Evolutionary conservation across 306 rosid species (phyloP), one percentile per base, ranked within the genome.

Genomic region (Crotalaria pallida): DNA sequence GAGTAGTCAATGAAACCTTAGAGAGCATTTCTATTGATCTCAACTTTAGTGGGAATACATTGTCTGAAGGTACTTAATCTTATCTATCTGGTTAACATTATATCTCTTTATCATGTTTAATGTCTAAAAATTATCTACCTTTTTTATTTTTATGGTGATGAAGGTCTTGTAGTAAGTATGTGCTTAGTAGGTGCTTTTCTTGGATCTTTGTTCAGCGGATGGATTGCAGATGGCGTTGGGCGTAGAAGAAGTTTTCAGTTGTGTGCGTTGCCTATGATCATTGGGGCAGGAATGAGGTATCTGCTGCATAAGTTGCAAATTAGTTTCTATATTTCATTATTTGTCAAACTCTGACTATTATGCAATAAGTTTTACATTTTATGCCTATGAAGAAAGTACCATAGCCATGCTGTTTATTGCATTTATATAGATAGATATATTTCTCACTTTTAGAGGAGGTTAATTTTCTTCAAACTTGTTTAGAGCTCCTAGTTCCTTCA

Each of bases 161-260:
- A 70, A 91, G 96, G 97, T 82, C 92, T 91, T 48, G 97, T 88
- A 17, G 97, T 91, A 75, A 91, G 97, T 83, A 82, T 83, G 12
- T 88, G 97, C 75, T 77, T 91, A 82, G 97, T 92, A 61, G 93
- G 87, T 23, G 96, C 97, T 67, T 88, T 91, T 80, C 41, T 81
- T 79, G 97, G 97, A 72, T 91, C 92, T 56, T 53, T 88, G 58
- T 82, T 91, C 63, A 88, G 96, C 44, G 96, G 97, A 19, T 88
- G 83, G 85, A 80, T 88, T 67, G 83, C 88, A 13, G 96, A 91
- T 75, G 88, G 92, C 73, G 84, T 91, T 74, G 97, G 97, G 68
- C 88, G 90, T 51, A 84, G 83, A 76, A 88, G 97, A 81, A 88
- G 88, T 80, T 88, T 91, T 63, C 96, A 91, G 80, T 75, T 88